Evolutionary conservation across 768 basidiomycete species (phyloP), one percentile per base, ranked within the genome.

Genomic region (Suillus americanus): DNA sequence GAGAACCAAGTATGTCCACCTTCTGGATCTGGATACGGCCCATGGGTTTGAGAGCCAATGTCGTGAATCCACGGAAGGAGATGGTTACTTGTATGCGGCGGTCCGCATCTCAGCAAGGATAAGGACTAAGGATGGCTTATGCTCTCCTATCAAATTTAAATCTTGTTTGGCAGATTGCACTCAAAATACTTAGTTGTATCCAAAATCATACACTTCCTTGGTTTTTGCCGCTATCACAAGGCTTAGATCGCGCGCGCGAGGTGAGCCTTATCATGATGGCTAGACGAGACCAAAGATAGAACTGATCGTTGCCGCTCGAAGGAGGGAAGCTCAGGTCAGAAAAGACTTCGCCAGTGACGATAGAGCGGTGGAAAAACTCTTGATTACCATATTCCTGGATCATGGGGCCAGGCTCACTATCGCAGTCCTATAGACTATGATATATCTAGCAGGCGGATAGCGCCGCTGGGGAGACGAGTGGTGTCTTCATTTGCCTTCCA

Each of bases 1-100:
- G 73, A 88, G 91, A 53, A 95, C 94, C 38, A 96, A 99, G 79
- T 98, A 99, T 71, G 99, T 97, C 18, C 96, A 99, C 78, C 78
- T 99, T 67, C 79, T 94, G 41, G 95, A 95, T 71, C 92, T 98
- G 81, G 97, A 99, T 74, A 98, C 97, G 0, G 92, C 92, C 6
- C 78, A 66, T 23, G 66, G 74, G 13, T 33, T 54, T 30, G 16
- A 8, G 20, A 81, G 78, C 79, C 1, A 83, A 88, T 54, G 81
- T 77, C 16, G 14, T 50, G 48, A 23, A 28, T 16, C 16, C 16
- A 18, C 7, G 8, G 28, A 51, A 30, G 16, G 16, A 1, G 85
- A 83, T 1, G 94, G 93, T 0, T 99, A 96, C 75, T 99, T 97
- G 81, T 87, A 41, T 99, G 97, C 74, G 96, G 97, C 4, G 95